Conservation (phyloP, 2,329 filamentous ascomycete genomes). For the Trichoderma afroharzianum region DNA sequence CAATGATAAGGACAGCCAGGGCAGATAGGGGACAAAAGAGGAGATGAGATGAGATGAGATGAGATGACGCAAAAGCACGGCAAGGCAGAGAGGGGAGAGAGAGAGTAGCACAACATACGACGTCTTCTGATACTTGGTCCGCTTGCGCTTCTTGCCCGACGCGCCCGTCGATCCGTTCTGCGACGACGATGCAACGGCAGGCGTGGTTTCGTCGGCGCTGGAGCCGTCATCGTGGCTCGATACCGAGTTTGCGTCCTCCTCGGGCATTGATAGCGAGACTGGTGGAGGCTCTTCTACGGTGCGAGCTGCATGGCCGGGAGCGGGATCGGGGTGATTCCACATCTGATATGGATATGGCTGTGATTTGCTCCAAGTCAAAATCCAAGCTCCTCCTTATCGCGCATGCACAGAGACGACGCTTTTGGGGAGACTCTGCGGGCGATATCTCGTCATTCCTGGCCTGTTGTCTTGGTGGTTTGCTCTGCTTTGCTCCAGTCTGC, state of each 20-base stretch:
- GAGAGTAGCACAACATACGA: slow-evolving; percentile 32
- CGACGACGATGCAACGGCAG: slow-evolving; percentile 14
- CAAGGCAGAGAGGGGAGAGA: neutral
- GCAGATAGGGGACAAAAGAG: neutral
- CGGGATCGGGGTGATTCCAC: slow-evolving; percentile 26
- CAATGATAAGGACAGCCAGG: neutral
- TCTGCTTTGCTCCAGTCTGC: neutral
- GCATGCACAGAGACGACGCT: neutral
- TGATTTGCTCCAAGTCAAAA: neutral
- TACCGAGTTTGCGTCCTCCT: slow-evolving; percentile 36
- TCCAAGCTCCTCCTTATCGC: neutral
- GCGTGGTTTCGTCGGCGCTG: slow-evolving; percentile 34
- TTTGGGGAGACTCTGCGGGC: neutral
- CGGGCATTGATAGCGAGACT: slow-evolving; percentile 28
- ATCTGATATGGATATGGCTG: slow-evolving; percentile 17
- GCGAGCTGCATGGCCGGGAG: slow-evolving; percentile 22
- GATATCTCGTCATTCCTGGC: slow-evolving; percentile 8
- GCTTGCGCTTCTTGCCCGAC: slow-evolving; percentile 37
- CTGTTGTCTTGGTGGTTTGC: neutral
- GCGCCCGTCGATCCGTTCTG: slow-evolving; percentile 27
- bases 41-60: neutral
- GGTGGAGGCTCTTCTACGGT: slow-evolving; percentile 20
- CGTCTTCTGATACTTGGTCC: slow-evolving; percentile 40
- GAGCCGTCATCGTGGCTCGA: slow-evolving; percentile 37
- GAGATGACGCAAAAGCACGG: neutral